Percentiles rank a stretch among this genome's conserved stretches.
phyloP scores from a whole-genome alignment of 192 early-diverging fungal genomes.

The Backusella mclennaniae region DNA sequence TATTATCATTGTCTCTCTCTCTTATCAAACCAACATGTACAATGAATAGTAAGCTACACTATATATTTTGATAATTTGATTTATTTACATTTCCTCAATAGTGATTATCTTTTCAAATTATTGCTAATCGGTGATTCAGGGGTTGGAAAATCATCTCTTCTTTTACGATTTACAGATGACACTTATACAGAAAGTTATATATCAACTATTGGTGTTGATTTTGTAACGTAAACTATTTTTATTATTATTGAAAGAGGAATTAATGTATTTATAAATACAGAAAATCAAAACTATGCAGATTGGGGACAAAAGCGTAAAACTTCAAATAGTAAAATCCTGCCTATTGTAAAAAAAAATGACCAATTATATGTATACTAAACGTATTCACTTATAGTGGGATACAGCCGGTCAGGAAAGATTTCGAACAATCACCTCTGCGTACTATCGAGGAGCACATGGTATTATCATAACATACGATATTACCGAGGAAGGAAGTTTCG shows the following conservation, averaged over 20 bases:
- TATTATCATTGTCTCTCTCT: not conserved
- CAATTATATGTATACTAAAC: not conserved
- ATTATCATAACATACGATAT: conserved; percentile 99
- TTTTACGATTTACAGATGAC: conserved; percentile 97
- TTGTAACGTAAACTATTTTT: conserved; percentile 55
- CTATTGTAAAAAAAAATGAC: not conserved
- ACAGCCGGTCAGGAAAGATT: conserved; percentile 98
- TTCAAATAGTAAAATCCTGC: conserved; percentile 76
- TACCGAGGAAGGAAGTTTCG: conserved; percentile 91
- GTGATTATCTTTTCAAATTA: conserved; percentile 98
- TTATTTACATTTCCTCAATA: conserved; percentile 25
- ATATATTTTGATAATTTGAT: not conserved
- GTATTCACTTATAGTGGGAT: conserved; percentile 69
- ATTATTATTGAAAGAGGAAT: not conserved
- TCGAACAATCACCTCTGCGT: conserved; percentile 96
- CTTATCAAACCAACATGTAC: not conserved
- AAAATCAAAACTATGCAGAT: conserved; percentile 98
- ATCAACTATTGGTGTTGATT: conserved; percentile 98
- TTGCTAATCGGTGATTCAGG: conserved; percentile 97
- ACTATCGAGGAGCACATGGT: conserved; percentile 97
- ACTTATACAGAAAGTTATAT: conserved; percentile 98
- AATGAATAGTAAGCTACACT: not conserved
- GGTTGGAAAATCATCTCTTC: conserved; percentile 96
- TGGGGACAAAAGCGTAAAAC: conserved; percentile 96
- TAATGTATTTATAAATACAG: conserved; percentile 37